A percentile compares a stretch with the other conserved stretches of the same genome.
Conservation (phyloP, 2,329 filamentous ascomycete genomes). For the Aspergillus nomiae region DNA sequence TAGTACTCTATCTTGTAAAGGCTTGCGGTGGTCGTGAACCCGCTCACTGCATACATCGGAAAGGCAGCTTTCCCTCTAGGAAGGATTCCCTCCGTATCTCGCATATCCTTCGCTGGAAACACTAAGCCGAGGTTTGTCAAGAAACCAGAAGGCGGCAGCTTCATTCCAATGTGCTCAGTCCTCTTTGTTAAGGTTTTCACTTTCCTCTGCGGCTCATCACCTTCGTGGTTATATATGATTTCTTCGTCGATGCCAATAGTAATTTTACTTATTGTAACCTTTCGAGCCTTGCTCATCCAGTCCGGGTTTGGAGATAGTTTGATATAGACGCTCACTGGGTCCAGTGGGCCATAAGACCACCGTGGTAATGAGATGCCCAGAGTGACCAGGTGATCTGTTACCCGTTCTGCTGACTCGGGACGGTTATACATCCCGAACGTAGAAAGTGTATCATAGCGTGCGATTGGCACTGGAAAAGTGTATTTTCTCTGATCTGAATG, state of each 20-base stretch:
- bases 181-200: slow-evolving; percentile 84
- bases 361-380: slow-evolving; percentile 88
- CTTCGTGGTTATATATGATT: slow-evolving; percentile 97
- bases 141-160: slow-evolving; percentile 87
- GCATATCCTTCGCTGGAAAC: slow-evolving; percentile 84
- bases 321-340: slow-evolving; percentile 95
- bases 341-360: slow-evolving; percentile 94
- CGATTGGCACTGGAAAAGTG: slow-evolving; percentile 84
- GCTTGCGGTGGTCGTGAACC: slow-evolving; percentile 90
- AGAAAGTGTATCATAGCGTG: slow-evolving; percentile 92
- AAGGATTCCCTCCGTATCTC: slow-evolving; percentile 85
- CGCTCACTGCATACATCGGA: slow-evolving; percentile 82
- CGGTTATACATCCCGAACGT: slow-evolving; percentile 99
- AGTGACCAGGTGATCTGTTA: slow-evolving; percentile 87
- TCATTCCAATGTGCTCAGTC: slow-evolving; percentile 76
- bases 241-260: slow-evolving; percentile 94
- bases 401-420: slow-evolving; percentile 82
- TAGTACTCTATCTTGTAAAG: slow-evolving; percentile 99
- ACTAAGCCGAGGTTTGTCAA: slow-evolving; percentile 89
- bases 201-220: slow-evolving; percentile 90
- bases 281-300: slow-evolving; percentile 85
- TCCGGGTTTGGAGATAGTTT: slow-evolving; percentile 90
- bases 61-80: slow-evolving; percentile 83
- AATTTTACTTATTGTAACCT: slow-evolving; percentile 91
- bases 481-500: slow-evolving; percentile 86